Percentiles rank a stretch among this genome's conserved stretches.
Conservation (phyloP, 1,284 basidiomycete species). For the Naganishia albida region DNA sequence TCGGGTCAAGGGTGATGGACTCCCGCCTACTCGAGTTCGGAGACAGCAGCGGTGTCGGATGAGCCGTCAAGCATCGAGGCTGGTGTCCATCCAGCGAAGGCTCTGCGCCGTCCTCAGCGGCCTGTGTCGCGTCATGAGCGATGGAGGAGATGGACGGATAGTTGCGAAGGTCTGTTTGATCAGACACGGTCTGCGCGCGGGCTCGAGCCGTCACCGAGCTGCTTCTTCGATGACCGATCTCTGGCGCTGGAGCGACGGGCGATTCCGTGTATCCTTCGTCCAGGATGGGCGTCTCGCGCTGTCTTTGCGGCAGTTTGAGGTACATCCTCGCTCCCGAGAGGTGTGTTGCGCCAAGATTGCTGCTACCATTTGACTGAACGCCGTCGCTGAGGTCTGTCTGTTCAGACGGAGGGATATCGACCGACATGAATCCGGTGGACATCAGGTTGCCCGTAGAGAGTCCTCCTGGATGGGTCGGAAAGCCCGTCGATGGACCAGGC, state of each 20-base stretch:
- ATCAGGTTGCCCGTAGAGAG: background rate
- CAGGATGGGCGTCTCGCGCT: background rate
- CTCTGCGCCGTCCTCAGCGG: background rate
- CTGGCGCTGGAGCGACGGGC: background rate
- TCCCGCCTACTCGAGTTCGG: background rate
- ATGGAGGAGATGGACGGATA: constrained; percentile 26
- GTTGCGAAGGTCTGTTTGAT: constrained; percentile 10
- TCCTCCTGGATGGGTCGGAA: constrained; percentile 8
- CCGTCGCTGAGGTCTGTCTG: background rate
- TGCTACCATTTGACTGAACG: background rate
- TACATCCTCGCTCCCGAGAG: constrained; percentile 26
- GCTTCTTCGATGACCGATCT: background rate
- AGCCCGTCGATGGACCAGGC: constrained; percentile 8
- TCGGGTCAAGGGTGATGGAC: constrained; percentile 3
- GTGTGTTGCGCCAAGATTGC: constrained; percentile 9
- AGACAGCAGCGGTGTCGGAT: constrained; percentile 12
- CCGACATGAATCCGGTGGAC: constrained; percentile 4
- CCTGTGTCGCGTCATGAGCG: background rate
- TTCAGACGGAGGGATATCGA: constrained; percentile 6
- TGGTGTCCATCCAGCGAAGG: background rate
- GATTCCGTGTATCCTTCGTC: background rate
- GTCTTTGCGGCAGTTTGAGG: constrained; percentile 9
- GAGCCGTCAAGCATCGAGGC: background rate
- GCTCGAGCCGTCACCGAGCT: constrained; percentile 8
- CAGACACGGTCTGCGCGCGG: constrained; percentile 23